phyloP scores from a whole-genome alignment of 495 filamentous ascomycete species.

The Podospora australis region DNA sequence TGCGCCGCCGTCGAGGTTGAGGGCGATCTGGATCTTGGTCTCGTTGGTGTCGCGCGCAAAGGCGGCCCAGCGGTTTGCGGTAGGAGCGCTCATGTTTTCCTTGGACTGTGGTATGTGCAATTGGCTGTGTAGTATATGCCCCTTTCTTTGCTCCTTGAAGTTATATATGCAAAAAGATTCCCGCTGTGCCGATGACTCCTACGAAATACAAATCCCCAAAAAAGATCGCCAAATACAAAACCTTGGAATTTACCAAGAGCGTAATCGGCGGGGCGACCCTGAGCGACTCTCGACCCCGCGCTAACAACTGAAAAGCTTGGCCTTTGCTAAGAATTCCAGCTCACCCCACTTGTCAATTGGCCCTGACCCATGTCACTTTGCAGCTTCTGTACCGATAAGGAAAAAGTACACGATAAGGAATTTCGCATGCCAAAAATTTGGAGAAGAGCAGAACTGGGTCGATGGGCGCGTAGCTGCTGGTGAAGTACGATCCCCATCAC shows the following conservation, averaged over 20 bases:
- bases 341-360: neutral
- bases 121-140: neutral
- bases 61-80: conserved; percentile 57
- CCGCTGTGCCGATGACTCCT: too few species aligned
- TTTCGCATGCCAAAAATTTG: conserved; percentile 1
- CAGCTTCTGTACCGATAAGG: neutral
- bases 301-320: neutral
- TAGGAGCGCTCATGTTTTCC: conserved; percentile 31
- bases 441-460: too few species aligned
- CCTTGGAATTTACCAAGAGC: neutral
- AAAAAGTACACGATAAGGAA: neutral
- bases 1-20: conserved; percentile 84
- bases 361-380: neutral
- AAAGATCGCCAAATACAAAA: too few species aligned
- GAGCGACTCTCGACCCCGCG: neutral
- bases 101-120: neutral
- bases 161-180: too few species aligned
- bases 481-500: too few species aligned
- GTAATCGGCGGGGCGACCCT: conserved; percentile 8
- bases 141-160: neutral
- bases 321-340: neutral
- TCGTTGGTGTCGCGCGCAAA: conserved; percentile 89
- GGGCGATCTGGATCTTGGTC: conserved; percentile 87
- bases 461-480: too few species aligned
- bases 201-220: too few species aligned